A percentile compares a stretch with the other conserved stretches of the same genome.
These are phyloP conservation scores for Boeremia lycopersici DNA, from an alignment of 2,329 filamentous ascomycete species.

Conservation along the genomic window DNA sequence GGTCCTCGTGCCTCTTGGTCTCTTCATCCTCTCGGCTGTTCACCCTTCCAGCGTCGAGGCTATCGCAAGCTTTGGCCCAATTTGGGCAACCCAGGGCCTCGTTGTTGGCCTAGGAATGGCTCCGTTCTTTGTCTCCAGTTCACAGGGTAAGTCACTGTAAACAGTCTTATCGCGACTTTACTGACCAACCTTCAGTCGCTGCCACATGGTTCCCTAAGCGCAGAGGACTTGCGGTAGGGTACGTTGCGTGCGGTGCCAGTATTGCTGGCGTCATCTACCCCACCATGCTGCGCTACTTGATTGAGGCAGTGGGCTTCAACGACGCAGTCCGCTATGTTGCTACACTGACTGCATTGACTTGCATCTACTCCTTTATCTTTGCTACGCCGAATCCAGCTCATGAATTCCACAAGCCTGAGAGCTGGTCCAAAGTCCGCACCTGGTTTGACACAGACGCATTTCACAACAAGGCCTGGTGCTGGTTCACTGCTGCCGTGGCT, in stretches of 20 bases:
- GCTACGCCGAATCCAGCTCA: constrained; percentile 53
- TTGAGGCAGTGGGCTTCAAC: constrained; percentile 53
- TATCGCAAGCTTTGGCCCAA: constrained; percentile 50
- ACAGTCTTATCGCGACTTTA: background rate
- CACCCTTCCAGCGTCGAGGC: constrained; percentile 47
- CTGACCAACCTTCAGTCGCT: constrained; percentile 48
- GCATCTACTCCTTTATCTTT: constrained; percentile 50
- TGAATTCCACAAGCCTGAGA: constrained; percentile 46
- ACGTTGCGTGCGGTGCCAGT: constrained; percentile 58
- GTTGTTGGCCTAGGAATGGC: constrained; percentile 57
- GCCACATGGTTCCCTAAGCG: constrained; percentile 57
- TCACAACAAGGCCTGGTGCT: constrained; percentile 50
- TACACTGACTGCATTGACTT: constrained; percentile 49
- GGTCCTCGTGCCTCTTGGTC: constrained; percentile 51
- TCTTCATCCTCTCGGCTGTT: constrained; percentile 53
- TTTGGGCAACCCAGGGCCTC: constrained; percentile 57
- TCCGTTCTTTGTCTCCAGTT: constrained; percentile 60
- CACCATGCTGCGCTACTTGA: constrained; percentile 54
- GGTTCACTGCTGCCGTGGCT: constrained; percentile 53
- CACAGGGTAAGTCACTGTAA: constrained; percentile 50
- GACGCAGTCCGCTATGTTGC: constrained; percentile 52
- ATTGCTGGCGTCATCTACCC: constrained; percentile 56
- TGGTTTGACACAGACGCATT: constrained; percentile 56
- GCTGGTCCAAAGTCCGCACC: constrained; percentile 46
- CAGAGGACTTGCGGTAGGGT: constrained; percentile 56